Conservation (phyloP, 495 filamentous ascomycete species). For the Neurospora africana region DNA sequence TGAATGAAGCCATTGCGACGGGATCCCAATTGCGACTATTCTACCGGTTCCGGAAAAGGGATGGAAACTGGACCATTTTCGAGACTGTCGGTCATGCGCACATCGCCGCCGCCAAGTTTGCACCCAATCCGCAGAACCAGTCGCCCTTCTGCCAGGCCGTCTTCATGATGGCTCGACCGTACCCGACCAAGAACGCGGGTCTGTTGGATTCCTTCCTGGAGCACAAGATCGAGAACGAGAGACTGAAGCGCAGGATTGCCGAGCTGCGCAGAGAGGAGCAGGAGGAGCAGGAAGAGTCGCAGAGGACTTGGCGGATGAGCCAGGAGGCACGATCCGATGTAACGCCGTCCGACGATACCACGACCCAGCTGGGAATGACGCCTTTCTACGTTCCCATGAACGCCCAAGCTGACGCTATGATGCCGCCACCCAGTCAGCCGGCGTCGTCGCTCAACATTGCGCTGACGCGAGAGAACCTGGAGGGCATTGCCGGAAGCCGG, state of each 20-base stretch:
- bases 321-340: conserved; percentile 44
- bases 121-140: conserved; percentile 51
- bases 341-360: conserved; percentile 40
- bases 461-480: conserved; percentile 67
- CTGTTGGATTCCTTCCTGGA: conserved; percentile 90
- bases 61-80: conserved; percentile 66
- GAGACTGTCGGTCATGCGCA: conserved; percentile 90
- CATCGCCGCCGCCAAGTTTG: conserved; percentile 56
- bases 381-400: conserved; percentile 13
- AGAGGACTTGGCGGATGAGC: conserved; percentile 40
- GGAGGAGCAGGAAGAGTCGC: conserved; percentile 53
- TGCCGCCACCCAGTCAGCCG: conserved; percentile 63
- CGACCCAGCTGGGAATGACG: conserved; percentile 3
- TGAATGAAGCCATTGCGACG: conserved; percentile 84
- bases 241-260: conserved; percentile 69
- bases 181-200: conserved; percentile 75
- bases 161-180: conserved; percentile 88
- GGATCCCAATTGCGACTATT: conserved; percentile 74
- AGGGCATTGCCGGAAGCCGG: conserved; percentile 58
- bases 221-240: conserved; percentile 95
- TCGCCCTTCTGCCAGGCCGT: conserved; percentile 73
- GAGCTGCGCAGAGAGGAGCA: conserved; percentile 80
- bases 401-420: conserved; percentile 27
- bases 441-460: conserved; percentile 45
- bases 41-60: conserved; percentile 73